phyloP scores from a whole-genome alignment of 192 early-diverging fungal genomes.

The Coemansia sp. region DNA sequence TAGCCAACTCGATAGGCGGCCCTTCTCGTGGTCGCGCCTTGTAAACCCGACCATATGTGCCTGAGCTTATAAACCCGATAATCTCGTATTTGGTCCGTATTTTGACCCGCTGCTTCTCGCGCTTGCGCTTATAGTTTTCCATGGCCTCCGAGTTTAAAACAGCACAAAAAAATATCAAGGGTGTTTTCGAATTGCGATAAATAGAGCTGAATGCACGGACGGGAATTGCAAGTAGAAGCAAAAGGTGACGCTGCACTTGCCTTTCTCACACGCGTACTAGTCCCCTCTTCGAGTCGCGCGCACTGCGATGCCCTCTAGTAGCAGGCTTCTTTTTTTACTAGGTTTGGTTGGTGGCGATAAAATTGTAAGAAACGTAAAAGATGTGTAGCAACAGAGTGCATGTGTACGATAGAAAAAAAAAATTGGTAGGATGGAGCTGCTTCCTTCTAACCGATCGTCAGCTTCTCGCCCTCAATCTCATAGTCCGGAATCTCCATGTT shows the following conservation, averaged over 20 bases:
- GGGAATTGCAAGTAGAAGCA: neutral
- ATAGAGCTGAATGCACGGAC: neutral
- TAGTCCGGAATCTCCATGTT: constrained; percentile 96
- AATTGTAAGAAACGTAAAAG: constrained; percentile 12
- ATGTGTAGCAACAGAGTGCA: constrained; percentile 12
- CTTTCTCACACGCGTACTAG: neutral
- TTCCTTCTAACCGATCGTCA: constrained; percentile 82
- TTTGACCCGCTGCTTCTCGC: constrained; percentile 53
- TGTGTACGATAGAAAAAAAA: neutral
- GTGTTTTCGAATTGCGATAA: neutral
- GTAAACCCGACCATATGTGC: constrained; percentile 96
- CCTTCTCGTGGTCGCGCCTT: constrained; percentile 73
- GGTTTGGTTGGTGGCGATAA: neutral
- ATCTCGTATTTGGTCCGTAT: constrained; percentile 79
- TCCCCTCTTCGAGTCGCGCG: neutral
- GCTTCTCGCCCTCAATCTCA: constrained; percentile 72
- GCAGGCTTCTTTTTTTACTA: neutral
- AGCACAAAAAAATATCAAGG: neutral
- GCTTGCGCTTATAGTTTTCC: constrained; percentile 57
- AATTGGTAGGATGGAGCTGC: neutral
- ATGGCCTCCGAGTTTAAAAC: constrained; percentile 16
- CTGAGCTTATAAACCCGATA: constrained; percentile 89
- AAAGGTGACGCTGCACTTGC: neutral
- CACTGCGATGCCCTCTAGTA: neutral
- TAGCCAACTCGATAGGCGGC: constrained; percentile 73